A percentile compares a stretch with the other conserved stretches of the same genome.
Conservation (phyloP, 2,329 filamentous ascomycete species). For the Ramichloridium luteum region DNA sequence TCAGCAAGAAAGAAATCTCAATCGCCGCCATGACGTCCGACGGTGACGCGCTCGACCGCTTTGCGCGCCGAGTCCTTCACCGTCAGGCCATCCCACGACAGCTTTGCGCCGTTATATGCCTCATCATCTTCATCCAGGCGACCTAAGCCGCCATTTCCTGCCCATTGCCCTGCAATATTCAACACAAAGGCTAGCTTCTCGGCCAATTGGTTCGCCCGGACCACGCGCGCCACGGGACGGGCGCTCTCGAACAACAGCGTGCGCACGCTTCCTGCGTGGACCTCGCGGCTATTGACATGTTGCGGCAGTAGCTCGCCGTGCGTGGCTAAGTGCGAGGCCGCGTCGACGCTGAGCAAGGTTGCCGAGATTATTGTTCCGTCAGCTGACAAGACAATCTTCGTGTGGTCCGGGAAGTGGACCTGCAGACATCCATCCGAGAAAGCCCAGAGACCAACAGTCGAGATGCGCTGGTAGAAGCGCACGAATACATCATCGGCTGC, state of each 20-base stretch:
- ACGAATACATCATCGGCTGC: constrained; percentile 44
- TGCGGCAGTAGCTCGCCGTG: constrained; percentile 52
- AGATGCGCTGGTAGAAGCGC: constrained; percentile 70
- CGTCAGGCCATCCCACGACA: constrained; percentile 33
- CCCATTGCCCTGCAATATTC: constrained; percentile 59
- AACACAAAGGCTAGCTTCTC: constrained; percentile 63
- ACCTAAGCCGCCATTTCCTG: constrained; percentile 55
- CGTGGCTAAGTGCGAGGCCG: constrained; percentile 50
- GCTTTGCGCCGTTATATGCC: constrained; percentile 16
- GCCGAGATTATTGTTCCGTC: constrained; percentile 67
- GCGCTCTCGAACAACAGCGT: constrained; percentile 53
- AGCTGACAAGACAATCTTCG: constrained; percentile 66
- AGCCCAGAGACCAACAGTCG: constrained; percentile 70
- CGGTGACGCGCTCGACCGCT: constrained; percentile 35
- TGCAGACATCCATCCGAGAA: constrained; percentile 71
- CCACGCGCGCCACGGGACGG: constrained; percentile 38
- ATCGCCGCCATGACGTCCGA: constrained; percentile 38
- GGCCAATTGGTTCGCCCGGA: constrained; percentile 59
- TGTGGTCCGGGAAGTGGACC: constrained; percentile 83
- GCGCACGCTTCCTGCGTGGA: constrained; percentile 59
- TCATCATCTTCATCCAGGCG: constrained; percentile 25
- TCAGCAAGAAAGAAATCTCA: no score
- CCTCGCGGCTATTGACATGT: constrained; percentile 56
- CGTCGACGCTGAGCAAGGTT: constrained; percentile 61
- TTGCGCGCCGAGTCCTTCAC: constrained; percentile 31